Conservation (phyloP, 2,329 filamentous ascomycete genomes). For the Torrubiella hemipterigena region DNA sequence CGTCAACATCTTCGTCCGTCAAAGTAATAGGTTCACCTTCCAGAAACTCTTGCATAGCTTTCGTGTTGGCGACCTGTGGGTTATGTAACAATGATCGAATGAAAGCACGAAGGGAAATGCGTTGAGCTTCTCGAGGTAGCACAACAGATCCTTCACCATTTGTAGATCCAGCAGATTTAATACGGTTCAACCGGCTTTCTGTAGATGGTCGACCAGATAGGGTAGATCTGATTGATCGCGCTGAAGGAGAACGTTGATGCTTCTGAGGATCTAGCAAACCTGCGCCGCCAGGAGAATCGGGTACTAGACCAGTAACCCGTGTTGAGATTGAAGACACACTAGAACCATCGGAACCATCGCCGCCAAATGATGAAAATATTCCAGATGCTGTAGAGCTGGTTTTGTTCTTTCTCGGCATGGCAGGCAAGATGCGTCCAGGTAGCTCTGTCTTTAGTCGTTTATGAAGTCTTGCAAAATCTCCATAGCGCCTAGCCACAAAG, state of each 20-base stretch:
- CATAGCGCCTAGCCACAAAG: constrained; percentile 76
- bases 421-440: constrained; percentile 78
- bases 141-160: constrained; percentile 28
- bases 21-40: constrained; percentile 58
- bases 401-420: constrained; percentile 87
- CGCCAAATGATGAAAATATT: constrained; percentile 39
- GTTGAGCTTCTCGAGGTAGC: constrained; percentile 77
- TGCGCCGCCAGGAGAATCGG: constrained; percentile 9
- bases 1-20: constrained; percentile 71
- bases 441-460: constrained; percentile 72
- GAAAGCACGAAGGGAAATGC: constrained; percentile 83
- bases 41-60: constrained; percentile 75
- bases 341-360: constrained; percentile 62
- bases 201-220: constrained; percentile 12
- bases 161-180: neutral
- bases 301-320: constrained; percentile 32
- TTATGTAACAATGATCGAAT: constrained; percentile 79
- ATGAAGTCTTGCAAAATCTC: constrained; percentile 73
- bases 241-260: constrained; percentile 16
- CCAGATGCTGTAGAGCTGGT: constrained; percentile 54
- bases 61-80: constrained; percentile 69
- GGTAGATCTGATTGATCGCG: constrained; percentile 9
- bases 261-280: constrained; percentile 18
- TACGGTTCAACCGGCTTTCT: constrained; percentile 9
- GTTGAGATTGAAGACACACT: constrained; percentile 76